Percentiles rank a stretch among this genome's conserved stretches.
These are phyloP conservation scores for Cutaneotrichosporon sp. DNA, from an alignment of 1,284 basidiomycete species.

Conservation along the genomic window DNA sequence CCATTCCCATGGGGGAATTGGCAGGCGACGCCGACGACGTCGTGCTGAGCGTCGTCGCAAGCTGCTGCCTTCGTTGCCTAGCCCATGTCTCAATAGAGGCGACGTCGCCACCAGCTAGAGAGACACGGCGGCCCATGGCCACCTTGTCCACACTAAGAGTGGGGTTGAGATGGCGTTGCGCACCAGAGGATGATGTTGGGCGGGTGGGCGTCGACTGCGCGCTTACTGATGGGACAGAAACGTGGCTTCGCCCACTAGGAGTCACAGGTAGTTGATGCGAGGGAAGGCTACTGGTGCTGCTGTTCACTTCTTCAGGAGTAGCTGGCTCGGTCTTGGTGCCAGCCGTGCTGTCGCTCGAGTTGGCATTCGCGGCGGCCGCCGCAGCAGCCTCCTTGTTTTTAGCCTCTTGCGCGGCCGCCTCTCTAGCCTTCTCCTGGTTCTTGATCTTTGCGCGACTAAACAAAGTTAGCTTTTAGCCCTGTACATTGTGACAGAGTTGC, in stretches of 20 bases:
- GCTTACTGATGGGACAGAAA: not conserved
- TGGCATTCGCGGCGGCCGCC: not conserved
- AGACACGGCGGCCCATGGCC: slow-evolving; percentile 40
- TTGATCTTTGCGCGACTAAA: slow-evolving; percentile 78
- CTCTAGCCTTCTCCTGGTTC: slow-evolving; percentile 54
- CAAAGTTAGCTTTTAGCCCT: not conserved
- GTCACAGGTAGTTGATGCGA: not conserved
- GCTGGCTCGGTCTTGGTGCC: slow-evolving; percentile 4
- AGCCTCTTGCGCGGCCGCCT: slow-evolving; percentile 31
- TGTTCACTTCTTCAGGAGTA: not conserved
- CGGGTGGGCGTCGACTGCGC: slow-evolving; percentile 10
- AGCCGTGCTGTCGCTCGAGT: not conserved
- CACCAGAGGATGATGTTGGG: slow-evolving; percentile 4
- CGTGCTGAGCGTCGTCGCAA: slow-evolving; percentile 3
- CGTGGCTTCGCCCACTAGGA: not conserved
- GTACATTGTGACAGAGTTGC: not conserved
- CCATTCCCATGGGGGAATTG: slow-evolving; percentile 39
- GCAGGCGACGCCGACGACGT: slow-evolving; percentile 9
- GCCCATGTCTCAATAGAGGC: slow-evolving; percentile 40
- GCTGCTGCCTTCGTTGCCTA: slow-evolving; percentile 18
- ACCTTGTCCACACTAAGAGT: slow-evolving; percentile 24
- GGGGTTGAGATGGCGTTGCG: not conserved
- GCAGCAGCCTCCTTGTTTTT: slow-evolving; percentile 22
- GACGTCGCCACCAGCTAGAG: slow-evolving; percentile 43
- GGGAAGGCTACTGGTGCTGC: not conserved